phyloP scores from a whole-genome alignment of 345 rosid species.

The Citrus trifoliata region DNA sequence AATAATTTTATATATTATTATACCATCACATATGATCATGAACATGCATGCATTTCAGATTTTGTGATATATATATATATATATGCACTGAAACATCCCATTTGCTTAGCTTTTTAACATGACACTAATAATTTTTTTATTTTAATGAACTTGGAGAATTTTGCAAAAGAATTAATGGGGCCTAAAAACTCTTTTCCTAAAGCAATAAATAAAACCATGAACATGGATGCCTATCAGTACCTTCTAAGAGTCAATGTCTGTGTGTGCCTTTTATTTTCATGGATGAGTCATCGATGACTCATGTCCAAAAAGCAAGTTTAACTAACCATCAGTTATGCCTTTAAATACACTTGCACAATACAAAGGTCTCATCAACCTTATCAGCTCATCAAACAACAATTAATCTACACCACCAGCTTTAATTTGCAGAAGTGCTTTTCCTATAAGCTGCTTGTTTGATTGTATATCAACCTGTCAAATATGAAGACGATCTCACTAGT shows the following conservation, averaged over 20 bases:
- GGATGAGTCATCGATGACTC: constrained; percentile 1
- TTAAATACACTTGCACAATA: not conserved
- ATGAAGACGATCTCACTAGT: constrained; percentile 29
- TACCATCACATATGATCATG: not conserved
- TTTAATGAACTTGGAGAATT: not conserved
- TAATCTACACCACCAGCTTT: not conserved
- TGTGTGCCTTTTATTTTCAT: not conserved
- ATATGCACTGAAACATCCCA: not conserved
- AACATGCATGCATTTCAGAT: not conserved
- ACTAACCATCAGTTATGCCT: constrained; percentile 1
- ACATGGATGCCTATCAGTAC: not conserved
- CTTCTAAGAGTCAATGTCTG: not conserved
- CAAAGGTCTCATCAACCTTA: not conserved
- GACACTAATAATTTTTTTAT: not conserved
- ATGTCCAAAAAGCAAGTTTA: not conserved
- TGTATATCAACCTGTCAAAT: not conserved
- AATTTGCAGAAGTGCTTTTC: not conserved
- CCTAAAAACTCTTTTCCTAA: not conserved
- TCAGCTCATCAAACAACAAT: not conserved
- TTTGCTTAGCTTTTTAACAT: not conserved
- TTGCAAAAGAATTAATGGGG: not conserved
- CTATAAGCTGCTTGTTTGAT: not conserved
- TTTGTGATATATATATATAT: too few species aligned
- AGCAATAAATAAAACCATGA: not conserved
- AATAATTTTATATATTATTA: too few species aligned